Base-by-base conservation (phyloP, 352 stramenopile species). In the Globisporangium abappressorium region DNA sequence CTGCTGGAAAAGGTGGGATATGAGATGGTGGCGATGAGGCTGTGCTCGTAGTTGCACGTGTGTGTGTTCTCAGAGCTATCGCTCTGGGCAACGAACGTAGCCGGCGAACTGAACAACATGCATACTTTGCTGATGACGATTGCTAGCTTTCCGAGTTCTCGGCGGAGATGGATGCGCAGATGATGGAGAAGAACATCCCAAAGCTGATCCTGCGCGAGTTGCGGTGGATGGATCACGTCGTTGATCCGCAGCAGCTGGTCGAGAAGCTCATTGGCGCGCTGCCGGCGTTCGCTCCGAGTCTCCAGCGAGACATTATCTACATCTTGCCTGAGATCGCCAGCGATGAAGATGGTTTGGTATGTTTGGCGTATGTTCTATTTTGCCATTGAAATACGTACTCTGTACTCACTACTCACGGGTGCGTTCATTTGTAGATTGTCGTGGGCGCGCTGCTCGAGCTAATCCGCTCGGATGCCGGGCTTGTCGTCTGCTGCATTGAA, bases 221-320 rank as follows among this genome's bases (percentile, higher is more conserved):
- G 34, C 74, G 81, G 8, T 90, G 80, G 81, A 81, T 90, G 49
- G 81, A 88, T 41, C 74, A 77, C 63, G 72, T 89, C 26, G 69
- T 81, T 1, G 74, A 86, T 51, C 71, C 80, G 30, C 38, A 57
- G 18, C 75, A 87, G 56, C 74, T 88, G 1, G 55, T 85, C 12
- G 75, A 87, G 55, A 84, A 89, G 68, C 74, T 90, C 12, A 64
- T 88, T 20, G 71, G 65, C 8, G 71, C 80, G n/a, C 57, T 90
- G 30, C 75, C 70, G 5, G 74, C 76, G 26, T 87, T 87, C 55
- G 70, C 78, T 5, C 26, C 74, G 41, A 72, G 70, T 43, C 68
- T 89, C 24, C 82, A 88, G 64, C 73, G 73, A n/a, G 81, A 91
- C 26, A 72, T 91, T 54, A 89, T 91, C 69, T 86, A 86, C 66